Base-by-base conservation (phyloP, 2,329 filamentous ascomycete genomes). In the Zasmidium cellare region DNA sequence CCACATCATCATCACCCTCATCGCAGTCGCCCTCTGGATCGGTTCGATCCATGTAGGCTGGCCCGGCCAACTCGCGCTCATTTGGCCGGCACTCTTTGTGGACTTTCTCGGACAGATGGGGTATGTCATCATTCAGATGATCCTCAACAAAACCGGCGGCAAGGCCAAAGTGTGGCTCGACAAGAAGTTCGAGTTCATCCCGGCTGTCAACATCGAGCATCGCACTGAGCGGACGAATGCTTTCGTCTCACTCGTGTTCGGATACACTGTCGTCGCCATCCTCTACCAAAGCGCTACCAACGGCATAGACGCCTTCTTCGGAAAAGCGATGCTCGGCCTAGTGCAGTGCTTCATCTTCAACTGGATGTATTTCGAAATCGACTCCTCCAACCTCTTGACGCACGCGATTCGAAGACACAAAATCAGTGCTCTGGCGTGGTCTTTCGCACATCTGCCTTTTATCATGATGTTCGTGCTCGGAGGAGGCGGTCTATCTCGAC, bases 221-320 rank as follows among this genome's bases (percentile, higher is more conserved):
- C 81, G 83, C 55, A 83, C 85, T 3, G 85, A 87, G 70, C 76
- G 86, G 6, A 87, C 82, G 25, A 84, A 83, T 56, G 85, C 85
- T 0, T 88, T 88, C 65, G 83, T 87, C 0, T 82, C 84, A 0
- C 74, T 88, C 2, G 84, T 88, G 1, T 83, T 88, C 63, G 85
- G 86, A 16, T 87, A 87, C 63, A 84, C 81, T 1, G 84, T 88
- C 22, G 79, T 88, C 24, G 84, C 81, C 0, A 75, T 87, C 35
- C 74, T 87, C 44, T 87, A 84, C 67, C 84, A 87, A 65, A 85
- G 79, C 59, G 75, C 76, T 9, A 77, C 76, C 1, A 69, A 68
- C 46, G 82, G 83, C 3, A 72, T 86, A 11, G 83, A 84, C 62
- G 79, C 80, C 3, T 80, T 87, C 69, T 81, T 86, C 49, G 86